Conservation (phyloP, 228 moss, liverwort and hornwort species). For the Sphagnum fallax region DNA sequence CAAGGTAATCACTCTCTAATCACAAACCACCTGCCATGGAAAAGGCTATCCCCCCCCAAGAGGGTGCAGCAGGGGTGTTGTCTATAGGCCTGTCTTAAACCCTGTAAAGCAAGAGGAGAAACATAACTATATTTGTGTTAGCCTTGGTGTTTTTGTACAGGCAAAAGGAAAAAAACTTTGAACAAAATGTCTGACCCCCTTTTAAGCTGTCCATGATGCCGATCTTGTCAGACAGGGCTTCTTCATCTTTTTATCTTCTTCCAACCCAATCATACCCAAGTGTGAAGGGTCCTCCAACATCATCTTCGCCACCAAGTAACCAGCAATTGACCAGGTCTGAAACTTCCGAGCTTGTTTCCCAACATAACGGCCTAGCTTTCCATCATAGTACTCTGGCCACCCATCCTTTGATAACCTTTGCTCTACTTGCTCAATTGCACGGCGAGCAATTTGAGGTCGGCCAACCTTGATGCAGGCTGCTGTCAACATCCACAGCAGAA, state of each 20-base stretch:
- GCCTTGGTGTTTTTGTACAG: too few species aligned
- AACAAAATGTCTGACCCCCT: too few species aligned
- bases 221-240: conserved; percentile 79
- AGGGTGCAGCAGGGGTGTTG: too few species aligned
- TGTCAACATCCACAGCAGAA: conserved; percentile 96
- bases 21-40: too few species aligned
- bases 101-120: too few species aligned
- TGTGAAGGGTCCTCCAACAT: conserved; percentile 97
- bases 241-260: conserved; percentile 51
- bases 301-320: conserved; percentile 90
- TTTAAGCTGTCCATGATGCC: conserved; percentile 64
- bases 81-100: too few species aligned
- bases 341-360: conserved; percentile 92
- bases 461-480: conserved; percentile 92
- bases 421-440: conserved; percentile 88
- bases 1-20: too few species aligned
- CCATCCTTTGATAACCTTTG: conserved; percentile 79
- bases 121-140: too few species aligned
- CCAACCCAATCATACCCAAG: conserved; percentile 93
- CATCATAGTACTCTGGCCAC: conserved; percentile 96
- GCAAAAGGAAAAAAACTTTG: too few species aligned
- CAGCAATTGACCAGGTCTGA: conserved; percentile 93
- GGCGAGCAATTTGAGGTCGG: conserved; percentile 77
- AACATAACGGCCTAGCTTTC: conserved; percentile 78
- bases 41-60: too few species aligned